These are phyloP conservation scores for Pichia cephalocereana DNA, from an alignment of 805 yeast species.

Conservation along the genomic window DNA sequence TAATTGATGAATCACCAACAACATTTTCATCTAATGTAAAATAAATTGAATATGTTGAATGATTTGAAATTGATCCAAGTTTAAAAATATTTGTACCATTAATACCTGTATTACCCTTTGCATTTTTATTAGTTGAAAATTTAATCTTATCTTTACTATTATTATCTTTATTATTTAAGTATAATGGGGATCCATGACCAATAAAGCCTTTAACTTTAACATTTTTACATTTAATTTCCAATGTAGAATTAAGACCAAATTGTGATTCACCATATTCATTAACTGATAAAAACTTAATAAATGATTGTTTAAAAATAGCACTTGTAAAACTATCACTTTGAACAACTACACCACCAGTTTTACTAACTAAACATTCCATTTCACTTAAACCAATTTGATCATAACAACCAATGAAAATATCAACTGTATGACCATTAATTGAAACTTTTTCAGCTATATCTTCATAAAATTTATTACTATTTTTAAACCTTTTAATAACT, in stretches of 20 bases:
- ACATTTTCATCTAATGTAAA: constrained; percentile 35
- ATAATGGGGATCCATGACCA: constrained; percentile 50
- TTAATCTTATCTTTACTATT: not conserved
- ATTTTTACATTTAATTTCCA: constrained; percentile 48
- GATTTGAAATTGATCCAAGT: constrained; percentile 44
- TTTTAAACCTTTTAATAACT: constrained; percentile 31
- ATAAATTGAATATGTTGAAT: constrained; percentile 49
- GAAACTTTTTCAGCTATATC: constrained; percentile 40
- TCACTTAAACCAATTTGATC: constrained; percentile 63
- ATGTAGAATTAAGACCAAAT: constrained; percentile 50
- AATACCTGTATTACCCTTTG: constrained; percentile 33
- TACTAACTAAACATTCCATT: constrained; percentile 48
- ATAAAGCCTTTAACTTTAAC: constrained; percentile 49
- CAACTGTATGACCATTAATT: constrained; percentile 43
- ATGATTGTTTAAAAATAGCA: constrained; percentile 59
- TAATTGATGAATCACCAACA: constrained; percentile 17
- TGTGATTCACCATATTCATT: constrained; percentile 30
- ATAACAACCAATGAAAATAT: constrained; percentile 55
- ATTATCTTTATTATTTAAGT: not conserved
- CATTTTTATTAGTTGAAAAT: constrained; percentile 1
- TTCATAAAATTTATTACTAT: constrained; percentile 40
- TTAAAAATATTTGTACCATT: constrained; percentile 54
- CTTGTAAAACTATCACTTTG: constrained; percentile 60
- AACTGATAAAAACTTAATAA: constrained; percentile 37
- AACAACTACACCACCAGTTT: constrained; percentile 56